Evolutionary conservation across 208 protist genomes (phyloP).

Genomic region (Wallacemonas collosoma): DNA sequence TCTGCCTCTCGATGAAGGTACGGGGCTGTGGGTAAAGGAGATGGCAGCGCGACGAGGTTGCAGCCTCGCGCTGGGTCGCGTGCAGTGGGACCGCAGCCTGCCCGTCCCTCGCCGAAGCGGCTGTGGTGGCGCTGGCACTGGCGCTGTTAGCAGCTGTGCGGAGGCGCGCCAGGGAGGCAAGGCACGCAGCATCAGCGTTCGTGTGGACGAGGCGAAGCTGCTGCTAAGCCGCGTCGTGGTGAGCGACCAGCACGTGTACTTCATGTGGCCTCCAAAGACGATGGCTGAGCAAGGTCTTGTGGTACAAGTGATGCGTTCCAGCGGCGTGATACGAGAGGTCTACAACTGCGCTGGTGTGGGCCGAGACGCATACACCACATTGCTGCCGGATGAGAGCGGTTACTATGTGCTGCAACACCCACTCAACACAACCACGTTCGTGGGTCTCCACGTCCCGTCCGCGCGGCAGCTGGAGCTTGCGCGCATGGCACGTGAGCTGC

Average conservation of each 20-base stretch:
- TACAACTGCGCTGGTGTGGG: slow-evolving; percentile 72
- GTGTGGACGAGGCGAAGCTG: slow-evolving; percentile 45
- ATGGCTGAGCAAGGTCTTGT: slow-evolving; percentile 78
- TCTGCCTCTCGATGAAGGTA: slow-evolving; percentile 86
- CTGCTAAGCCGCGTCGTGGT: slow-evolving; percentile 54
- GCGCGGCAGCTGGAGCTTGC: background rate
- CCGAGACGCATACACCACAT: slow-evolving; percentile 61
- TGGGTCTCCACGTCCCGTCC: slow-evolving; percentile 34
- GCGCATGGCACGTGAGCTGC: background rate
- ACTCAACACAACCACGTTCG: slow-evolving; percentile 68
- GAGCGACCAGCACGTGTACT: slow-evolving; percentile 63
- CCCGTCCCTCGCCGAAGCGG: slow-evolving; percentile 26
- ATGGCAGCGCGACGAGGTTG: slow-evolving; percentile 40
- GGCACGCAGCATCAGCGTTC: slow-evolving; percentile 18
- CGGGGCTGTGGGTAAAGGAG: slow-evolving; percentile 86
- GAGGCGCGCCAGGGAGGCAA: background rate
- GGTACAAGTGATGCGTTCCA: slow-evolving; percentile 49
- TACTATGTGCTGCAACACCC: slow-evolving; percentile 75
- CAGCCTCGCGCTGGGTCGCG: slow-evolving; percentile 38
- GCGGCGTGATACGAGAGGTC: slow-evolving; percentile 58
- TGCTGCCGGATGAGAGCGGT: slow-evolving; percentile 78
- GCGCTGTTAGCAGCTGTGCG: background rate
- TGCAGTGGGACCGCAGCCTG: slow-evolving; percentile 65
- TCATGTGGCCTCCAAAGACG: slow-evolving; percentile 49
- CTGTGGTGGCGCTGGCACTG: background rate